phyloP scores from a whole-genome alignment of 768 basidiomycete genomes.

The Tricholoma furcatifolium region DNA sequence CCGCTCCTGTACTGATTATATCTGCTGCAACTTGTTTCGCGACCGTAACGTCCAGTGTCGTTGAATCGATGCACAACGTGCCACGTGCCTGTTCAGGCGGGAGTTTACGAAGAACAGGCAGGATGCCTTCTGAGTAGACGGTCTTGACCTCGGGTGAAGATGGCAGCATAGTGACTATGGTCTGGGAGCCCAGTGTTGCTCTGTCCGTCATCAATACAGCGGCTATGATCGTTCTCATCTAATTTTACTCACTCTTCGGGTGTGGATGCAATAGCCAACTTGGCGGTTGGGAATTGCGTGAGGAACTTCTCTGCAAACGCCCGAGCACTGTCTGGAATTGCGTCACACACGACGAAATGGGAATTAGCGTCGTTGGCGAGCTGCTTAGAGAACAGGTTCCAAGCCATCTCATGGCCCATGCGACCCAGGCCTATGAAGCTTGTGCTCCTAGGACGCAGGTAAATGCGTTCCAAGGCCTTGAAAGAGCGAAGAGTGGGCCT shows the following conservation, averaged over 20 bases:
- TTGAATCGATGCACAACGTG: slow-evolving; percentile 85
- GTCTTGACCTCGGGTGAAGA: slow-evolving; percentile 84
- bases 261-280: slow-evolving; percentile 54
- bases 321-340: slow-evolving; percentile 54
- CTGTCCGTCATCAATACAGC: slow-evolving; percentile 34
- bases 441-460: slow-evolving; percentile 47
- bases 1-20: slow-evolving; percentile 54
- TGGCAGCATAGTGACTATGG: slow-evolving; percentile 88
- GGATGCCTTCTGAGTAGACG: slow-evolving; percentile 72
- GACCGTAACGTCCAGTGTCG: slow-evolving; percentile 81
- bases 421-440: slow-evolving; percentile 86
- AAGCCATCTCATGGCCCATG: slow-evolving; percentile 88
- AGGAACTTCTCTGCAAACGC: slow-evolving; percentile 58
- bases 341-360: slow-evolving; percentile 79
- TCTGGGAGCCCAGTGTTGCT: slow-evolving; percentile 59
- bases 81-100: slow-evolving; percentile 30
- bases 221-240: slow-evolving; percentile 10
- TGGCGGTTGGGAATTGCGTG: slow-evolving; percentile 55
- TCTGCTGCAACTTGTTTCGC: slow-evolving; percentile 62
- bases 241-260: slow-evolving; percentile 68
- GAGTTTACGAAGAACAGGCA: slow-evolving; percentile 58
- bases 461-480: slow-evolving; percentile 33
- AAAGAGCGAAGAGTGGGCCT: slow-evolving; percentile 45
- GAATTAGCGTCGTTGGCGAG: slow-evolving; percentile 49
- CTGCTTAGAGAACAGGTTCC: slow-evolving; percentile 79